Evolutionary conservation across 352 stramenopile genomes (phyloP), one percentile per base, ranked within the genome.

Genomic region (Saprolegnia diclina): DNA sequence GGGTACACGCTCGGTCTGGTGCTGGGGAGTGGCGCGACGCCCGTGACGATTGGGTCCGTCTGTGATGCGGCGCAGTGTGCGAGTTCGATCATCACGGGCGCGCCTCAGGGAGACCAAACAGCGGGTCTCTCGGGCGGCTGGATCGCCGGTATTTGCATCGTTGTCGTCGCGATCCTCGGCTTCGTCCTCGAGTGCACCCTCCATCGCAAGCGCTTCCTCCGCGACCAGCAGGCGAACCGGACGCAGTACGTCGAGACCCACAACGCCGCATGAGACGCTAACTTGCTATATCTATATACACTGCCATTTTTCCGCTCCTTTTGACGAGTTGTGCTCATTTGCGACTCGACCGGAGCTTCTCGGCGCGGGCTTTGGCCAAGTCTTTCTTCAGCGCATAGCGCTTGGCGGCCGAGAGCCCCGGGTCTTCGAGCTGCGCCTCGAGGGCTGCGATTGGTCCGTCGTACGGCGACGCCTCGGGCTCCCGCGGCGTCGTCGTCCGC

Each of bases 371-470:
- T 66, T 89, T 77, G 10, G 85, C 85, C 18, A 95, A 66, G 48
- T 93, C 79, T 70, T 93, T 95, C 74, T 91, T 92, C 38, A 95
- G 59, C 37, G 85, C 84, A 46, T 89, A 93, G 22, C 80, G 83
- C 64, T 93, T 95, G 2, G 83, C 70, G 2, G 72, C 83, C 14
- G 83, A 92, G 7, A 94, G 66, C 9, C 79, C 65, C 22, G 78
- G 78, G 53, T 76, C 75, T 50, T 94, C 87, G 32, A 94, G 76
- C 65, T 89, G 74, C 7, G 35, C n/a, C 44, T 91, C 82, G 26
- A 92, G 74, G 19, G 76, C 54, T 13, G 72, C 70, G 57, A 94
- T 92, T 46, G 85, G 73, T 5, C 52, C 44, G n/a, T 67, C 61
- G 0, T 55, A 18, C 5, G 11, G 7, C 14, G 37, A 56, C 21